Base-by-base conservation (phyloP, 1,284 basidiomycete genomes). In the Naganishia liquefaciens region DNA sequence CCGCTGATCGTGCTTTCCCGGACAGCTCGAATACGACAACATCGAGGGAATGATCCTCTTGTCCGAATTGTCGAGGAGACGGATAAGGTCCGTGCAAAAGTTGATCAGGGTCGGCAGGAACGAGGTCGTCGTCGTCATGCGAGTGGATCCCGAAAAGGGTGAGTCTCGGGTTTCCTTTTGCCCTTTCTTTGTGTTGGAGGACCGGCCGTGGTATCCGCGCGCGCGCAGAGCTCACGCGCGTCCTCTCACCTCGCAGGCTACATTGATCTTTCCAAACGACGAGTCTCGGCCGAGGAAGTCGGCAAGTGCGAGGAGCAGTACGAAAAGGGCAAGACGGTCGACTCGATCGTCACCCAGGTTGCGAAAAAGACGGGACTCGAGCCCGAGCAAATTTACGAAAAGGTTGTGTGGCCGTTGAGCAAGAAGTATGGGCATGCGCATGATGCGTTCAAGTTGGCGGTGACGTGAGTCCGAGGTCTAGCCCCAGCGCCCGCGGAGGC, bases 71-170 rank as follows among this genome's bases (percentile, higher is more conserved):
- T 97, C 93, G 21, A 83, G 96, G 74, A 85, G 96, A 77, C 95
- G 96, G 80, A 99, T 99, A 75, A 83, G 95, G 74, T 95, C 91
- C 21, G 97, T 99, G 55, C 95, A 99, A 79, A 99, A 99, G 80
- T 86, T 99, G 64, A 99, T 99, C 79, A 85, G 95, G 65, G 94
- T 99, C 3, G 95, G 95, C 23, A 85, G 96, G 74, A 99, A 99
- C 78, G 95, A 99, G 78, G 95, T 99, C 67, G 95, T 99, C 68
- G 95, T 99, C 67, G 96, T 99, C 0, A 86, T 99, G 71, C 85
- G 95, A 77, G 95, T 99, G 43, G 95, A 99, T 84, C 97, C 97
- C 80, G 96, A 99, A 81, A 99, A 99, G 83, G 96, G 93, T 91
- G 70, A 70, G 85, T 78, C n/a, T 2, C 10, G 13, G 17, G 21